Evolutionary conservation across 1,139 yeast genomes (phyloP).

Genomic region (Debaryomyces subglobosus): DNA sequence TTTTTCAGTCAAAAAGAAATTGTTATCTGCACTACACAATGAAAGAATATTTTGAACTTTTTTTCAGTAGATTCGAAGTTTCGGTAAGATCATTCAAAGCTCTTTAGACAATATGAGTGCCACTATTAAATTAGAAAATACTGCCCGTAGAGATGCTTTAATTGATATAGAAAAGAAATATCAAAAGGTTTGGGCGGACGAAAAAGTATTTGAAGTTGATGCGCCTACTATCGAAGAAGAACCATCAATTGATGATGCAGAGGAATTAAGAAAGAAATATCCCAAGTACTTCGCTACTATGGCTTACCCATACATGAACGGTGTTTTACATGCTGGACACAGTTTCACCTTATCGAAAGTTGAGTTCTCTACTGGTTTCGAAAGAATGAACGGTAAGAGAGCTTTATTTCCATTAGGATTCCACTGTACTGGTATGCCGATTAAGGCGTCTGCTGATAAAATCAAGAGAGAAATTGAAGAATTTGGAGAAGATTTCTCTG

Average conservation of each 20-base stretch:
- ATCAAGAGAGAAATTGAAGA: slow-evolving; percentile 87
- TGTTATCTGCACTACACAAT: slow-evolving; percentile 1
- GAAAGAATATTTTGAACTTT: neutral
- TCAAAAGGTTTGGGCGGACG: slow-evolving; percentile 85
- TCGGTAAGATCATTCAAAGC: neutral
- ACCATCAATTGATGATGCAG: slow-evolving; percentile 56
- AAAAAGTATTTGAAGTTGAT: slow-evolving; percentile 79
- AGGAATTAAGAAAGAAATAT: slow-evolving; percentile 71
- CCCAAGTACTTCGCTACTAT: slow-evolving; percentile 92
- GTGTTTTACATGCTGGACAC: slow-evolving; percentile 97
- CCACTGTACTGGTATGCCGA: slow-evolving; percentile 99
- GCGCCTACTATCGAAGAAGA: slow-evolving; percentile 78
- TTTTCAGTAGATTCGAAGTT: slow-evolving; percentile 5
- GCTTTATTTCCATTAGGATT: slow-evolving; percentile 96
- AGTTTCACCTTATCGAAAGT: slow-evolving; percentile 93
- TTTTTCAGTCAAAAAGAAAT: neutral
- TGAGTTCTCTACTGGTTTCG: slow-evolving; percentile 92
- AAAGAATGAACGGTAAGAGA: slow-evolving; percentile 90
- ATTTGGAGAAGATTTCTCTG: slow-evolving; percentile 82
- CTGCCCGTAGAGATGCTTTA: slow-evolving; percentile 92
- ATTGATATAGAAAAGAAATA: slow-evolving; percentile 88
- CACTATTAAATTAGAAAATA: slow-evolving; percentile 51
- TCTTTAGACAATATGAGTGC: slow-evolving; percentile 38
- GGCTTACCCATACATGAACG: slow-evolving; percentile 99
- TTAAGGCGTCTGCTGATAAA: slow-evolving; percentile 95